phyloP scores from a whole-genome alignment of 2,329 filamentous ascomycete genomes.

The Dothistroma septosporum region DNA sequence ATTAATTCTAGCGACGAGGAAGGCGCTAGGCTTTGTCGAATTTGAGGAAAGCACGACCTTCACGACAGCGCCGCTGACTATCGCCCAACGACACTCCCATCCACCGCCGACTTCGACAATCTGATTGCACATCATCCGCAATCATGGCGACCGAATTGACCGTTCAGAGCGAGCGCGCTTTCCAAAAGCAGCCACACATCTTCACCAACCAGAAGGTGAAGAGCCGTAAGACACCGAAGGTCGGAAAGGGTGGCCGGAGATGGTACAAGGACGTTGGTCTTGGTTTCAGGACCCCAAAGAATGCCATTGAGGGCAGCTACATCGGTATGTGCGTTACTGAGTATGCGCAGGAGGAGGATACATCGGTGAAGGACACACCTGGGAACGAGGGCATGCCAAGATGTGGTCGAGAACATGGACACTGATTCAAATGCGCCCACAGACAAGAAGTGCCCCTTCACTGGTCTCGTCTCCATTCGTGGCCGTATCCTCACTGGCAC shows the following conservation, averaged over 20 bases:
- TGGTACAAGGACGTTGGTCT: slow-evolving; percentile 99
- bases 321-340: slow-evolving; percentile 68
- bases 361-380: not conserved
- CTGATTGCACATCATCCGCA: slow-evolving; percentile 39
- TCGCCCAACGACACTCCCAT: not conserved
- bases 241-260: slow-evolving; percentile 90
- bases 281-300: slow-evolving; percentile 98
- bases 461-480: slow-evolving; percentile 97
- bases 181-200: slow-evolving; percentile 99
- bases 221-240: slow-evolving; percentile 72
- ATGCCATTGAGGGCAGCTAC: slow-evolving; percentile 96
- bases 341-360: slow-evolving; percentile 2
- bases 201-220: slow-evolving; percentile 97
- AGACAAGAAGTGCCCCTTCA: slow-evolving; percentile 99
- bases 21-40: not conserved
- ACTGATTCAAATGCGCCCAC: slow-evolving; percentile 25
- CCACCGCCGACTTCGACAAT: slow-evolving; percentile 12
- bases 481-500: slow-evolving; percentile 99
- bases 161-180: slow-evolving; percentile 99
- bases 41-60: not conserved
- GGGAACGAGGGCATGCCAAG: slow-evolving; percentile 4
- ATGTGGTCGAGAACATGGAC: slow-evolving; percentile 8
- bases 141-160: slow-evolving; percentile 97
- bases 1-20: not conserved
- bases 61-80: not conserved